These are phyloP conservation scores for Fonsecaea pedrosoi DNA, from an alignment of 2,329 filamentous ascomycete genomes.

Conservation along the genomic window DNA sequence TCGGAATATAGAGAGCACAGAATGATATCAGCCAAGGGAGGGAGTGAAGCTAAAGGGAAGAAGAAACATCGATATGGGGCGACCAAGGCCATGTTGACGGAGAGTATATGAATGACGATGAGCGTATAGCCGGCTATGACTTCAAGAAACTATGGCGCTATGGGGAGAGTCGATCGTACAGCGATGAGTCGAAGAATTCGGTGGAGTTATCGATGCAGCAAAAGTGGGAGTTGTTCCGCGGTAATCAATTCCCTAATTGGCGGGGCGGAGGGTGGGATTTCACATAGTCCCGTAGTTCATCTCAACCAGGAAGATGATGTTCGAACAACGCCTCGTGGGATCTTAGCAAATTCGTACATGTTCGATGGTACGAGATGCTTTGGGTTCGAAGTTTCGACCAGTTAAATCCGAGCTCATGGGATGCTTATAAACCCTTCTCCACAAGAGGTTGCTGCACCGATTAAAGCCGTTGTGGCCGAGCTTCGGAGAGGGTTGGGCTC, in stretches of 20 bases:
- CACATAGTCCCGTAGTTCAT: not conserved
- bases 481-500: not conserved
- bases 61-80: conserved; percentile 2
- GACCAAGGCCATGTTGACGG: conserved; percentile 1
- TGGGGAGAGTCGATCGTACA: not conserved
- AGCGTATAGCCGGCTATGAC: conserved; percentile 12
- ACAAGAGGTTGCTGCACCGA: not conserved
- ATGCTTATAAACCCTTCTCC: not conserved
- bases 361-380: not conserved
- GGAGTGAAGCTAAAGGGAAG: not conserved
- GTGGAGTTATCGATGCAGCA: not conserved
- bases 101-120: conserved; percentile 3
- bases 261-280: not conserved
- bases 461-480: not conserved
- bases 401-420: not conserved
- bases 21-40: not conserved
- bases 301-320: not conserved
- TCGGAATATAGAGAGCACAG: not conserved
- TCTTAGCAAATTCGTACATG: not conserved
- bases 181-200: conserved; percentile 1
- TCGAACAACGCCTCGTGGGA: not conserved
- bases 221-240: not conserved
- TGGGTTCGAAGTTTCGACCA: not conserved
- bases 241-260: not conserved
- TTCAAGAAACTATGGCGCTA: conserved; percentile 7